Base-by-base conservation (phyloP, 1,284 basidiomycete species). In the Schizophyllum commune region DNA sequence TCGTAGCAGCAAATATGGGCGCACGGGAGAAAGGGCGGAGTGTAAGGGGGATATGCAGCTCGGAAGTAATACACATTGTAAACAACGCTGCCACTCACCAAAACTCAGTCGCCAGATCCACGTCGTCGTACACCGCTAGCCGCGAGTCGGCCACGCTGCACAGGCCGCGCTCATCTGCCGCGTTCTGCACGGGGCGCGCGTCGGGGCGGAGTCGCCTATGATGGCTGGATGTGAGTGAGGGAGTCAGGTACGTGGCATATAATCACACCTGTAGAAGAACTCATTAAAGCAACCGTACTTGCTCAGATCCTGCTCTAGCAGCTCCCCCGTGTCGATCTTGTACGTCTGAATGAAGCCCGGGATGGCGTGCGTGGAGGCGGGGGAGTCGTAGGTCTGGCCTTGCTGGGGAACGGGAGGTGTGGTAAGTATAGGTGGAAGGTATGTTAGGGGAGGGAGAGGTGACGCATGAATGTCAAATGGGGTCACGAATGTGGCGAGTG, bases 261-360 rank as follows among this genome's bases (percentile, higher is more conserved):
- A 4, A 56, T 77, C 78, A 79, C 79, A 39, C 39, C 39, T 47
- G 61, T 77, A 85, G 77, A 94, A 94, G 76, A 95, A 94, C 22
- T 90, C 80, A 73, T 94, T 95, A 78, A 95, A 94, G 13, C 76
- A 86, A 68, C 77, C 75, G 70, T 91, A 91, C 63, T 82, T 77
- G 0, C 68, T 70, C 56, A 87, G 71, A 67, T 91, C 85, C 3
- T 87, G 81, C 32, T 89, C 75, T 4, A 86, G 75, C 11, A 93
- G 79, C 68, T 93, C 89, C 59, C 81, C 76, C 2, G 81, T 69
- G 9, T 83, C 71, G 54, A 94, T 79, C 0, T 78, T 69, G 73
- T 94, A 94, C 0, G 89, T 88, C n/a, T 79, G 65, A 65, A 94
- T 80, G 68, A 95, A 94, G 1, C 82, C 80, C 0, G 83, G 77